Evolutionary conservation across 805 yeast genomes (phyloP), one percentile per base, ranked within the genome.

Genomic region (Teunomyces gatunensis): DNA sequence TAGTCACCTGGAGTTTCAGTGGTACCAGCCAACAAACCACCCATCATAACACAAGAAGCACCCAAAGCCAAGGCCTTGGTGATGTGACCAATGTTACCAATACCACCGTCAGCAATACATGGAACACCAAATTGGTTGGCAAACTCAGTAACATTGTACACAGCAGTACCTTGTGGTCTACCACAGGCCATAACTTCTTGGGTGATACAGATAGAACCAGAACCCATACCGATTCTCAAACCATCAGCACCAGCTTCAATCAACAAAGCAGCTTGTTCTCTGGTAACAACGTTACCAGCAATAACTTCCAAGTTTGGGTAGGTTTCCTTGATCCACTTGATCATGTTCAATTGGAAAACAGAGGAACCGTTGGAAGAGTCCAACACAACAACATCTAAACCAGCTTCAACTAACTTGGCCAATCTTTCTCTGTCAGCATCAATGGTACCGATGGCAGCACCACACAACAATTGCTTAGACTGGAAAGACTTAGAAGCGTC

Each of bases 151-250:
- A 94, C 99, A 57, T 83, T 85, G 80, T 82, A 91, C 47, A 94
- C 98, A 52, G 99, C 99, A 57, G 98, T 90, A 75, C 98, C 99
- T 79, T 94, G 99, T 52, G 99, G 99, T 81, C 99, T 90, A 75
- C 99, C 99, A 76, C 97, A 96, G 45, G 99, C 99, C 99, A 94
- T 94, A 51, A 94, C 99, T 77, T 94, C 99, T 78, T 94, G 99
- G 46, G 99, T 94, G 68, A 94, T 94, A 81, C 99, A 94, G 69
- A 95, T 95, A 53, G 97, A 89, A 64, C 99, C 99, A 29, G 98
- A 89, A 67, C 99, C 99, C 99, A 94, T 94, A 77, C 99, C 99
- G 59, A 94, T 92, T 81, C 98, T 89, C 63, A 94, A 79, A 69
- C 91, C 98, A 70, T 94, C 99, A 46, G 96, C 96, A 74, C 99